These are phyloP conservation scores for Drechslerella dactyloides DNA, from an alignment of 2,329 filamentous ascomycete species.

Conservation along the genomic window DNA sequence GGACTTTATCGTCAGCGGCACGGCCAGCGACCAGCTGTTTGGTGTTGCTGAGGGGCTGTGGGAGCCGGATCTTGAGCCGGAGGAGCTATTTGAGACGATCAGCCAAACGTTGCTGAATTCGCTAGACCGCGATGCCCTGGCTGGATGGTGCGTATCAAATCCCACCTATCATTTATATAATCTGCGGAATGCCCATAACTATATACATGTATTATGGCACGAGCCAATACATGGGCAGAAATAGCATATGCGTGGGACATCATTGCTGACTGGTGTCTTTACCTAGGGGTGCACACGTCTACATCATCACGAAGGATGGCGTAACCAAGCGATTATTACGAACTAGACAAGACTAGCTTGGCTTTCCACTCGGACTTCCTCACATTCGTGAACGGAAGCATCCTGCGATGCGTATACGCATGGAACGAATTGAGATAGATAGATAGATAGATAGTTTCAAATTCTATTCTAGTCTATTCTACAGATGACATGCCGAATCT, in stretches of 20 bases:
- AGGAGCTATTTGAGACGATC: conserved; percentile 97
- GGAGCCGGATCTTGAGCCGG: conserved; percentile 79
- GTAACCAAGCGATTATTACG: conserved; percentile 98
- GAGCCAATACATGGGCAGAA: no score
- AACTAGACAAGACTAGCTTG: conserved; percentile 84
- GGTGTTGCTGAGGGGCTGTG: conserved; percentile 97
- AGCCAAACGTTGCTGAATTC: conserved; percentile 95
- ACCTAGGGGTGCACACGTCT: conserved; percentile 82
- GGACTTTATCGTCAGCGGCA: conserved; percentile 98
- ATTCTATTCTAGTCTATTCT: conserved; percentile 4
- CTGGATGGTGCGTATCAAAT: conserved; percentile 70
- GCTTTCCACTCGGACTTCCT: not conserved
- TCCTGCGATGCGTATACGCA: not conserved
- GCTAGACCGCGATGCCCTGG: conserved; percentile 93
- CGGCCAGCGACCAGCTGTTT: conserved; percentile 95
- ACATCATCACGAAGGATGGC: conserved; percentile 99
- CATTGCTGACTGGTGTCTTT: conserved; percentile 7
- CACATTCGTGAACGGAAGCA: not conserved
- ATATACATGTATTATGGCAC: no score
- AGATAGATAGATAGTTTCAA: conserved; percentile 1
- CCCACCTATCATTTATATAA: no score
- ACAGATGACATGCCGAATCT: not conserved
- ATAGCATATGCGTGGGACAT: no score
- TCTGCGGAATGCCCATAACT: no score
- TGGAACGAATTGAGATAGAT: conserved; percentile 2